Evolutionary conservation across 169 alveolate genomes (phyloP), one percentile per base, ranked within the genome.

Genomic region (Cryptosporidium canis): DNA sequence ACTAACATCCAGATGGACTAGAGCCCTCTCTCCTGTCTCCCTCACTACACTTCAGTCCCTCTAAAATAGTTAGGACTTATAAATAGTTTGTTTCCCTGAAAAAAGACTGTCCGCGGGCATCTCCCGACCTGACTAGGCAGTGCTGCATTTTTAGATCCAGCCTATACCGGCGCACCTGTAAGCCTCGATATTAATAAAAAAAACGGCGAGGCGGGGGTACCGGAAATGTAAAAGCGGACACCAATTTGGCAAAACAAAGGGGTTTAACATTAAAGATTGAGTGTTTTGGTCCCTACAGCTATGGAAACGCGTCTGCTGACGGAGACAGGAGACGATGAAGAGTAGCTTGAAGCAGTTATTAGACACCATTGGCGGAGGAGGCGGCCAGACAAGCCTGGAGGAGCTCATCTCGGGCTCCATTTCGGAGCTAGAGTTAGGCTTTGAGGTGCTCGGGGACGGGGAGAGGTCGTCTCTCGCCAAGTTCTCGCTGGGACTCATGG

Each of bases 1-100:
- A 77, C 87, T 1, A 77, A 77, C 44, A 77, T 77, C 35, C 87
- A 77, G 35, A 56, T 77, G 87, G 87, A 77, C n/a, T 77, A 77
- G 48, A 11, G 7, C 9, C 9, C 16, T n/a, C 33, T 29, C n/a
- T 70, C 48, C 3, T 51, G n/a, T 16, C 7, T 16, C 3, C 21
- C 31, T 14, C 3, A 51, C n/a, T 51, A 5, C 11, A 51, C 7
- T 51, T 51, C 21, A 51, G 2, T 51, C 63, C 24, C 24, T 18
- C 8, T 24, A 51, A 51, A n/a, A n/a, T n/a, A n/a, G n/a, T n/a
- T n/a, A n/a, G n/a, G n/a, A n/a, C n/a, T n/a, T n/a, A n/a, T n/a
- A n/a, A n/a, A n/a, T n/a, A n/a, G n/a, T n/a, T n/a, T n/a, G n/a
- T n/a, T n/a, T n/a, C n/a, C n/a, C n/a, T n/a, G n/a, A n/a, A n/a